Evolutionary conservation across 1,284 basidiomycete species (phyloP).

Genomic region (Kalmanozyma brasiliensis): DNA sequence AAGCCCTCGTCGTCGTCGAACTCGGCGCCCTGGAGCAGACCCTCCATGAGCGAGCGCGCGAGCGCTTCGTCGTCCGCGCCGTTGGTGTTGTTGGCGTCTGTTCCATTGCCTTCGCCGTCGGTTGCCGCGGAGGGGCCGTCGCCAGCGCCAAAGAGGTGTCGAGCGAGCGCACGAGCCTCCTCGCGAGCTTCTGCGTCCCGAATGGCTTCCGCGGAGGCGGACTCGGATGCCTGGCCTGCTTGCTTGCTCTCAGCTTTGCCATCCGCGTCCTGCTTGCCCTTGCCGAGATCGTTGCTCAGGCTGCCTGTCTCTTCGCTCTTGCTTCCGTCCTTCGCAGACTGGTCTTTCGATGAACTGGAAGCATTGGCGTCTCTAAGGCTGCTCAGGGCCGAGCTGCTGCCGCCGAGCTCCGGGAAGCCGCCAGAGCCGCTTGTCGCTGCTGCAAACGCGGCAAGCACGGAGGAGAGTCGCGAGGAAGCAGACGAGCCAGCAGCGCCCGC

Average conservation of each 20-base stretch:
- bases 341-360: slow-evolving; percentile 55
- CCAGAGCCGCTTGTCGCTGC: slow-evolving; percentile 71
- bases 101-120: slow-evolving; percentile 17
- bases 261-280: slow-evolving; percentile 1
- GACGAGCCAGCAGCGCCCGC: slow-evolving; percentile 18
- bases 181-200: slow-evolving; percentile 24
- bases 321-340: slow-evolving; percentile 7
- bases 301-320: slow-evolving; percentile 53
- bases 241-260: slow-evolving; percentile 10
- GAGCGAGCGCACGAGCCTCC: slow-evolving; percentile 35
- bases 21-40: slow-evolving; percentile 50
- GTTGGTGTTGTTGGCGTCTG: slow-evolving; percentile 8
- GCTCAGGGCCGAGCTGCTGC: slow-evolving; percentile 6
- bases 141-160: slow-evolving; percentile 36
- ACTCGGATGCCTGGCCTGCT: slow-evolving; percentile 15
- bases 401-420: slow-evolving; percentile 29
- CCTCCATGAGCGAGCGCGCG: slow-evolving; percentile 55
- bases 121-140: slow-evolving; percentile 15
- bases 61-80: slow-evolving; percentile 37
- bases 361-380: slow-evolving; percentile 74
- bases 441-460: slow-evolving; percentile 89
- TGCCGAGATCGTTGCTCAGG: slow-evolving; percentile 6
- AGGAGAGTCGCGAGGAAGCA: slow-evolving; percentile 76
- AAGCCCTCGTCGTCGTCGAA: slow-evolving; percentile 56
- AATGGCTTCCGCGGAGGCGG: slow-evolving; percentile 10